Evolutionary conservation across 2,329 filamentous ascomycete genomes (phyloP), one percentile per base, ranked within the genome.

Genomic region (Clonostachys chloroleuca): DNA sequence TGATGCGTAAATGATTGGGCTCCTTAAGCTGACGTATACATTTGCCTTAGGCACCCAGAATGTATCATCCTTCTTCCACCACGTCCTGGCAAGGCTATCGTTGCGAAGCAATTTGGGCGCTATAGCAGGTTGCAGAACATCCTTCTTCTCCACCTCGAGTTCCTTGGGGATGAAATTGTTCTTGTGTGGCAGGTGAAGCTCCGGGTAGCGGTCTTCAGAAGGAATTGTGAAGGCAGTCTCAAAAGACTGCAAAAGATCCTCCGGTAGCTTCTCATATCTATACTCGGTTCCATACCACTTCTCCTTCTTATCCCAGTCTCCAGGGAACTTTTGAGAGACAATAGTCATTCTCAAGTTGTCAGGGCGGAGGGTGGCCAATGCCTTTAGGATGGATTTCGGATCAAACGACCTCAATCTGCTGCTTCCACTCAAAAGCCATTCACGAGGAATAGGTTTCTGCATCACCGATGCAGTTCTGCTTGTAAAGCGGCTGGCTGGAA

Each of bases 251-350:
- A 95, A 73, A 56, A 96, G 85, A 16, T 91, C 83, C 13, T 77
- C 62, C 0, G 92, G 84, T 35, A 99, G 88, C 60, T 83, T 86
- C 61, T 95, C 87, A 34, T 85, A 78, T 52, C 83, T 88, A 68
- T 96, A 95, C 60, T 97, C 92, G 0, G 94, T 99, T 9, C 92
- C 92, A 58, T 99, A 99, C 94, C 94, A 99, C 62, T 92, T 90
- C 71, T 99, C 94, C 61, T 87, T 95, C 63, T 85, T 72, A 54
- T 95, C 80, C 89, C 90, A 96, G 45, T 82, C 78, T 0, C 90
- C 92, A 0, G 92, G 92, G 55, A 85, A 87, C 9, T 88, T 86
- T 59, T 91, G 88, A 20, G 90, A 92, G 30, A 95, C 83, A 44
- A 97, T 76, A 2, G 83, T 85, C 64, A 96, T 78, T 33, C 89